These are phyloP conservation scores for Drechslerella dactyloides DNA, from an alignment of 2,329 filamentous ascomycete genomes.

Conservation along the genomic window DNA sequence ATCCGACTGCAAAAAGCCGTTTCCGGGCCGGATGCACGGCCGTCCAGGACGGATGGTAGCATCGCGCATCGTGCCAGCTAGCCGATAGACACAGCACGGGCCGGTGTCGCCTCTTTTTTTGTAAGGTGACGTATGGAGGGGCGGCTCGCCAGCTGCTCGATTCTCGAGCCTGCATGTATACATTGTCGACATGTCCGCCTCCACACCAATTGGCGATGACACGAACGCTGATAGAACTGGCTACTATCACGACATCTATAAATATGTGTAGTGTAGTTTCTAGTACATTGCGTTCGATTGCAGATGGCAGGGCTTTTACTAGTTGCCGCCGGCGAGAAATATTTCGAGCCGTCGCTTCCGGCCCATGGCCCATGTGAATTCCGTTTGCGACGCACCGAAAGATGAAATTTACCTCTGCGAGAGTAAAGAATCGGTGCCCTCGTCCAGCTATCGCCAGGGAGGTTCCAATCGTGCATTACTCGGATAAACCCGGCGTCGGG, in stretches of 20 bases:
- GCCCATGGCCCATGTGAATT: background rate
- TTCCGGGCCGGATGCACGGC: too few relatives aligned
- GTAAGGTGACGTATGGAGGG: background rate
- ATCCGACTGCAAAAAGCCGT: too few relatives aligned
- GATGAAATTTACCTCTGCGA: too few relatives aligned
- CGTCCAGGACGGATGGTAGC: too few relatives aligned
- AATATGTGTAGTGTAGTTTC: background rate
- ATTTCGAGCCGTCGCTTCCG: constrained; percentile 2
- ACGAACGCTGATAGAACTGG: background rate
- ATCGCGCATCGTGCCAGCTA: too few relatives aligned
- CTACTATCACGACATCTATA: background rate
- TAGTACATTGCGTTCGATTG: constrained; percentile 5
- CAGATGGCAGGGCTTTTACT: background rate
- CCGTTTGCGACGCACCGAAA: constrained; percentile 1
- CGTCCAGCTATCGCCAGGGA: too few relatives aligned
- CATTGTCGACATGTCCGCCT: too few relatives aligned
- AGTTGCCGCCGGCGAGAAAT: constrained; percentile 1
- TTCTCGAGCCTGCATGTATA: too few relatives aligned
- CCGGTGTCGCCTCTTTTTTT: background rate
- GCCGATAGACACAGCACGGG: too few relatives aligned
- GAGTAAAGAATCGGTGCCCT: too few relatives aligned
- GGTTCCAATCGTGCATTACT: background rate
- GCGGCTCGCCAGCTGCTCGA: background rate
- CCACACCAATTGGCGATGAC: too few relatives aligned
- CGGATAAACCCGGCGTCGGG: background rate